These are phyloP conservation scores for Cytidiella melzeri DNA, from an alignment of 768 basidiomycete species.

Conservation along the genomic window DNA sequence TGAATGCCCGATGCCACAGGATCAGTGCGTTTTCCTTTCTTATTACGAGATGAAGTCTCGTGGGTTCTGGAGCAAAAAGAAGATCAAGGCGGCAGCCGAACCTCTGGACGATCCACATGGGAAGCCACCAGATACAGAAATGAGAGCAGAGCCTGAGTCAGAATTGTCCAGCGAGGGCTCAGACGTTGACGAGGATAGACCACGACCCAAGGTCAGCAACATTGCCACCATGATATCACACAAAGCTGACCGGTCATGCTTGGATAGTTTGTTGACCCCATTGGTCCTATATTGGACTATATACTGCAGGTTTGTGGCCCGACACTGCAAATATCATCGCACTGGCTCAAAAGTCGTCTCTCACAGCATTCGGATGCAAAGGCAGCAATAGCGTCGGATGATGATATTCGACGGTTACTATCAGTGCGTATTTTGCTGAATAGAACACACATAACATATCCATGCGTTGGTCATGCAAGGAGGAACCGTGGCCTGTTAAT, in stretches of 20 bases:
- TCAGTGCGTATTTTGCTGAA: not conserved
- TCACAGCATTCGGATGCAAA: not conserved
- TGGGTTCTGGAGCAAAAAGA: not conserved
- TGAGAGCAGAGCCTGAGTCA: not conserved
- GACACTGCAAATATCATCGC: too few relatives aligned
- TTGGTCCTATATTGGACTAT: slow-evolving; percentile 11
- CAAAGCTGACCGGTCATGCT: not conserved
- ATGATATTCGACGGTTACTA: not conserved
- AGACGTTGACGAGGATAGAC: too few relatives aligned
- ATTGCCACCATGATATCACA: not conserved
- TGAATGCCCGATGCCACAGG: not conserved
- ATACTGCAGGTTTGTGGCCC: slow-evolving; percentile 15
- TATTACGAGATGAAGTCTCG: not conserved
- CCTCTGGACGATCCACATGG: not conserved
- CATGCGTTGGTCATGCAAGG: not conserved
- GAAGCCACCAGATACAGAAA: not conserved
- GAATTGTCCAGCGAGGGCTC: not conserved
- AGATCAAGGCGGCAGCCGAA: not conserved
- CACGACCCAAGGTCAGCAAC: not conserved
- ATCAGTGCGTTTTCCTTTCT: not conserved
- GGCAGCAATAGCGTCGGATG: not conserved
- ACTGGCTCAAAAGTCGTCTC: too few relatives aligned
- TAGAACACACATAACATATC: not conserved
- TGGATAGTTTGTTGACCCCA: slow-evolving; percentile 5
- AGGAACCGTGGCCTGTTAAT: not conserved